Base-by-base conservation (phyloP, 306 rosid genomes). In the Phaseolus lunatus region DNA sequence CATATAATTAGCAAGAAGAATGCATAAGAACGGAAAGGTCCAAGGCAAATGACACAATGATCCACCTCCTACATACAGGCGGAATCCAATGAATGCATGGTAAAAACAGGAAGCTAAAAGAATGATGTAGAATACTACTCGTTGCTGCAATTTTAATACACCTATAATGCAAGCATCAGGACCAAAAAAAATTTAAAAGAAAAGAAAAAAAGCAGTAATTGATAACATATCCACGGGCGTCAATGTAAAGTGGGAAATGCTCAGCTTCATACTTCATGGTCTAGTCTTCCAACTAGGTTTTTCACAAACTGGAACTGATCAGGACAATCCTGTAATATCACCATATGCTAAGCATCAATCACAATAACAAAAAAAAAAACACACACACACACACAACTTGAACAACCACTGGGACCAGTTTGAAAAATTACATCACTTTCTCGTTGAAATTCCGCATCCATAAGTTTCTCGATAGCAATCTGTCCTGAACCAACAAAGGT, bases 381-480 rank as follows among this genome's bases (percentile, higher is more conserved):
- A 3, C 27, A 5, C 5, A 50, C 0, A 31, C 5, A 56, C 76
- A 19, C 13, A 53, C 27, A 2, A 44, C 24, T n/a, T 33, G 19
- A 39, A 52, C 37, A n/a, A 44, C 61, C 57, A 24, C n/a, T 16
- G 47, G 0, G 64, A 64, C 8, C 76, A 71, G 5, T 9, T 19
- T 1, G 26, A 53, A 76, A 41, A 58, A 19, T 77, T 85, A 95
- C 99, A 97, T 61, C 87, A 56, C 73, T 70, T 56, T 85, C 90
- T 71, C 78, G 88, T 85, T 78, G 96, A 80, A 61, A 77, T 33
- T 87, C 89, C 70, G 81, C 65, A 58, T 83, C 86, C 56, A 89
- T 73, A 73, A 96, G 97, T 81, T 88, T 96, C 75, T 96, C 90
- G 53, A 96, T 59, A 15, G 99, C 98, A 80, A 79, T 75, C 62